These are phyloP conservation scores for Fusarium marasasianum DNA, from an alignment of 2,329 filamentous ascomycete genomes.

Conservation along the genomic window DNA sequence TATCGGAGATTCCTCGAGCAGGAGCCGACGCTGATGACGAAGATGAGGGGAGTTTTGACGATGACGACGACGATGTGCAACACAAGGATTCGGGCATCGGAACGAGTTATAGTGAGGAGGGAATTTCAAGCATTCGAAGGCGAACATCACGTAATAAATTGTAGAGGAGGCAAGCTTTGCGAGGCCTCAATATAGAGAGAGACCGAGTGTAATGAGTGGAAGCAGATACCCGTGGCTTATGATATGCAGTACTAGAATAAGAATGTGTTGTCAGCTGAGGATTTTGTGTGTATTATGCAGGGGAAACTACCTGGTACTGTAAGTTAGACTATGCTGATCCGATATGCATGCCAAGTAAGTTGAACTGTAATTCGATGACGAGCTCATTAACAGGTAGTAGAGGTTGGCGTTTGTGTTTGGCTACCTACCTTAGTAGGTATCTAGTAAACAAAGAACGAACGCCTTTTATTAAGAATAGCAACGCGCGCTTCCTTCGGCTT, in stretches of 20 bases:
- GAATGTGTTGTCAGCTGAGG: background rate
- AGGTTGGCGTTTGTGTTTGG: background rate
- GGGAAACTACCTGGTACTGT: background rate
- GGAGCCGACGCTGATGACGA: slow-evolving; percentile 60
- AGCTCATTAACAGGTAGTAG: slow-evolving; percentile 17
- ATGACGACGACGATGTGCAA: slow-evolving; percentile 44
- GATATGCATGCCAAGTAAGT: background rate
- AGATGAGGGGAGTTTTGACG: slow-evolving; percentile 48
- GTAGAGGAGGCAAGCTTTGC: slow-evolving; percentile 9
- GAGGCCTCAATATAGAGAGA: background rate
- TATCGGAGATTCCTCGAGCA: slow-evolving; percentile 48
- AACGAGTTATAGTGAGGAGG: slow-evolving; percentile 61
- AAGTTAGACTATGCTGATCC: background rate
- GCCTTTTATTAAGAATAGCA: background rate
- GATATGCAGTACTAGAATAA: background rate
- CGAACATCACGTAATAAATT: slow-evolving; percentile 42
- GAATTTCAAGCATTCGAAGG: slow-evolving; percentile 45
- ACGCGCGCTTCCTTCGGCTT: too few species aligned
- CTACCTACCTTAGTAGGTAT: background rate
- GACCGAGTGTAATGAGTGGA: background rate
- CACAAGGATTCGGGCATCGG: slow-evolving; percentile 61
- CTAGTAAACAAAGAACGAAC: background rate
- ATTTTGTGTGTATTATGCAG: background rate
- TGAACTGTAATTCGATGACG: slow-evolving; percentile 30
- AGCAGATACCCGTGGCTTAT: slow-evolving; percentile 18